Percentiles rank a stretch among this genome's conserved stretches.
These are phyloP conservation scores for Candida boidinii DNA, from an alignment of 805 yeast genomes.

Conservation along the genomic window DNA sequence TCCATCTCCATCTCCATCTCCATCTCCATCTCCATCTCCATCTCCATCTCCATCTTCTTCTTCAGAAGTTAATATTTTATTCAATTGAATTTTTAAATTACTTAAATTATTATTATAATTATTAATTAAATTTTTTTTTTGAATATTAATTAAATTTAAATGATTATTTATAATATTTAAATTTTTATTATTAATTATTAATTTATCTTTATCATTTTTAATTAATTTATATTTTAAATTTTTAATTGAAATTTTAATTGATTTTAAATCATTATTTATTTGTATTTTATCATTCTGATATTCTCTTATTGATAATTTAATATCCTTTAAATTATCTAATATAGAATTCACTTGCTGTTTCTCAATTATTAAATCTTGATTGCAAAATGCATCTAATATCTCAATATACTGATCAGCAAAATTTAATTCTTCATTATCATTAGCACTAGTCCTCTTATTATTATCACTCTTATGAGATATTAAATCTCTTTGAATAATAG, in stretches of 20 bases:
- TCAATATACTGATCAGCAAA: conserved; percentile 15
- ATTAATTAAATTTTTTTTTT: conserved; percentile 23
- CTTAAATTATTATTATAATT: conserved; percentile 9
- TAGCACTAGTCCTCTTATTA: no score
- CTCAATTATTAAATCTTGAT: conserved; percentile 15
- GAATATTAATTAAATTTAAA: conserved; percentile 17
- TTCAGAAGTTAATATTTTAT: conserved; percentile 12
- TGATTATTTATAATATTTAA: conserved; percentile 19
- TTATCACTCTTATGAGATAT: no score
- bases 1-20: conserved; percentile 13
- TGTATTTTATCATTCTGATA: conserved; percentile 12
- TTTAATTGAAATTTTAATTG: conserved; percentile 7
- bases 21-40: conserved; percentile 15
- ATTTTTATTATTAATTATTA: conserved; percentile 10
- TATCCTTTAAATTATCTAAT: conserved; percentile 7
- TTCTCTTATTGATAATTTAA: conserved; percentile 9
- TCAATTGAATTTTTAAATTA: conserved; percentile 12
- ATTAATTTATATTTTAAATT: conserved; percentile 10
- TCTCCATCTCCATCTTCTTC: conserved; percentile 20
- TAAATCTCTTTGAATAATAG: no score
- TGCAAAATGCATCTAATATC: conserved; percentile 14
- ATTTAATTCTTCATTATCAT: no score
- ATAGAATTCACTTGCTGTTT: conserved; percentile 13
- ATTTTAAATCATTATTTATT: conserved; percentile 12
- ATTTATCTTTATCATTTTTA: conserved; percentile 12